Base-by-base conservation (phyloP, 2,329 filamentous ascomycete genomes). In the Diplodia intermedia region DNA sequence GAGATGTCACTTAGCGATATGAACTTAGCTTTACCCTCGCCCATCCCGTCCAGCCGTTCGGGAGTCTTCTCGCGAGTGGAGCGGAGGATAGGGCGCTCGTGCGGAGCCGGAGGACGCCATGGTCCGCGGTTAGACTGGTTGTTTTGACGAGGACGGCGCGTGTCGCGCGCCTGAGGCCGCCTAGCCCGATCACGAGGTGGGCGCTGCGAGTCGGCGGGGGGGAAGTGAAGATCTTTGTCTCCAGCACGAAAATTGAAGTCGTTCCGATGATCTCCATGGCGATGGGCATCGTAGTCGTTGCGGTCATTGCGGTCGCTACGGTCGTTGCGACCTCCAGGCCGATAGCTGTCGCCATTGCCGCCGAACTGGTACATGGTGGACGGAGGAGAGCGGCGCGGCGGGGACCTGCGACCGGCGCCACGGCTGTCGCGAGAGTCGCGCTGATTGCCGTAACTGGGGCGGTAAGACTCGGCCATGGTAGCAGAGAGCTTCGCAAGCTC, bases 21-120 rank as follows among this genome's bases (percentile, higher is more conserved):
- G 71, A 84, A 85, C 38, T 79, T 78, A 54, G 77, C 75, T 15
- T 77, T 72, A 26, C 77, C 78, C 18, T 79, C 75, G 15, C 76
- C 75, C 73, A 84, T 82, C 68, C 82, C 82, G 38, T 78, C 72
- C 55, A 82, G 73, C 65, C 79, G 82, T 73, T 85, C 83, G 3
- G 82, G 80, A 36, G 77, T 82, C 31, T 77, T 76, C 26, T 78
- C 78, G 56, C 81, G 77, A 54, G 74, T 76, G n/a, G 78, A 72
- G 33, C 75, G 76, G n/a, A 85, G 75, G 33, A 85, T 76, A 20
- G 79, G 78, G 67, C 82, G 82, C 69, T 80, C 77, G 63, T 83
- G 79, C 3, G 82, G 78, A 38, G 79, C 76, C 50, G 73, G 73
- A 36, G 73, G 68, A 8, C 50, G 60, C 63, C 68, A 66, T 8